Evolutionary conservation across 2,329 filamentous ascomycete species (phyloP).

Genomic region (Alternaria atra): DNA sequence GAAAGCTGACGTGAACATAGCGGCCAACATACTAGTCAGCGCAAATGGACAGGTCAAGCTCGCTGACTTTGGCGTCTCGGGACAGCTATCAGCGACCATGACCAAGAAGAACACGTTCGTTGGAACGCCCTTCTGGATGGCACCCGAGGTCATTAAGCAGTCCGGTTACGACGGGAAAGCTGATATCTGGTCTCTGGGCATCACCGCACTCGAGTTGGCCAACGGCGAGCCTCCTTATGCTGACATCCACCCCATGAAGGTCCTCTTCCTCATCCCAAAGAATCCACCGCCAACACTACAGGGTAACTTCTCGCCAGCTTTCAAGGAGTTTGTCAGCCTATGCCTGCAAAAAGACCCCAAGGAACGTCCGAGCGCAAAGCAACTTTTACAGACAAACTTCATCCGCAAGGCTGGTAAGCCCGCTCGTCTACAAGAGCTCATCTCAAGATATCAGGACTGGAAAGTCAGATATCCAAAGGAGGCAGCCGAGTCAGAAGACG

Average conservation of each 20-base stretch:
- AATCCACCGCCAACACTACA: constrained; percentile 81
- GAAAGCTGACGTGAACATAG: constrained; percentile 57
- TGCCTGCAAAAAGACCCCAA: constrained; percentile 90
- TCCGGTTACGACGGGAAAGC: constrained; percentile 98
- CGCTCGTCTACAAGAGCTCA: constrained; percentile 94
- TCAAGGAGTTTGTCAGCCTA: constrained; percentile 64
- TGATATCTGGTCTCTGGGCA: constrained; percentile 96
- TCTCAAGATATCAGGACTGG: constrained; percentile 90
- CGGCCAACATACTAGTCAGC: constrained; percentile 89
- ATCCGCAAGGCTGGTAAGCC: constrained; percentile 92
- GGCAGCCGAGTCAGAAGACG: constrained; percentile 62
- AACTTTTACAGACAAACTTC: constrained; percentile 89
- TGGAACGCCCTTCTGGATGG: constrained; percentile 99
- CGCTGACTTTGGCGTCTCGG: constrained; percentile 96
- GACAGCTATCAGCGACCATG: constrained; percentile 96
- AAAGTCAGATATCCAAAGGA: constrained; percentile 77
- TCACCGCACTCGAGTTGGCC: constrained; percentile 90
- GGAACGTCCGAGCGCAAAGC: constrained; percentile 85
- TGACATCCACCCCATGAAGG: constrained; percentile 98
- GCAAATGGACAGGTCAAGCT: constrained; percentile 95
- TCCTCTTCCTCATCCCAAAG: constrained; percentile 94
- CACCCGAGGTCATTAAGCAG: constrained; percentile 97
- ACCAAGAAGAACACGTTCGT: constrained; percentile 99
- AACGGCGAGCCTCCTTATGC: constrained; percentile 93
- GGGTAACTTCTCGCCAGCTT: constrained; percentile 58